Evolutionary conservation across 805 yeast genomes (phyloP), one percentile per base, ranked within the genome.

Genomic region (Candida silvatica): DNA sequence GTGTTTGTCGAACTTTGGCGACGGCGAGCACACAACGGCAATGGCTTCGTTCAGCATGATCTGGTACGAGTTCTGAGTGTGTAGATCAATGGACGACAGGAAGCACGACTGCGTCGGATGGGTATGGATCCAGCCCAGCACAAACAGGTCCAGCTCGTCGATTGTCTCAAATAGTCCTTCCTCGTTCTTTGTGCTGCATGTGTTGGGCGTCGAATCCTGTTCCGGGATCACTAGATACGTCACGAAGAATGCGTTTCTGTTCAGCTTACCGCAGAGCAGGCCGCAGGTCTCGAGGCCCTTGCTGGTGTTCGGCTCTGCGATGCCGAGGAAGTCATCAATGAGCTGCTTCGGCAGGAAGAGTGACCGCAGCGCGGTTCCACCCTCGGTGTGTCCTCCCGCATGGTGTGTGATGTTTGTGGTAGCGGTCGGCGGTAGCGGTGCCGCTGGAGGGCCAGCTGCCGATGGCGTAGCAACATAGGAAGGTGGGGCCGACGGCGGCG

Each of bases 21-120:
- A 48, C 9, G 84, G 84, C 1, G 85, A 67, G 46, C 80, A 72
- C 1, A 77, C 85, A 20, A 78, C 65, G 11, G 84, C 84, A 20
- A 77, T 66, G 0, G 82, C 77, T 49, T 77, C 85, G 19, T 80
- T 77, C 12, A 77, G 58, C 84, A 77, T 77, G 33, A 76, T 64
- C 54, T 77, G 85, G 51, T 78, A 78, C 3, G 80, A 69, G 40
- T 70, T 71, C 41, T 77, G 84, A 2, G 84, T 77, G 52, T 78
- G 85, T 35, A 77, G 54, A 47, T 77, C 85, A 31, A 77, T 71
- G 0, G 81, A 73, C 9, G 80, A 71, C 51, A 77, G 53, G 49
- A 77, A 77, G 43, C 85, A 77, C n/a, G 80, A 61, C 49, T 77
- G 85, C 8, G 83, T 72, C 5, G 85, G 85, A 49, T 77, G 85